A percentile compares a stretch with the other conserved stretches of the same genome.
These are phyloP conservation scores for Fusarium nanum DNA, from an alignment of 2,329 filamentous ascomycete genomes.

Conservation along the genomic window DNA sequence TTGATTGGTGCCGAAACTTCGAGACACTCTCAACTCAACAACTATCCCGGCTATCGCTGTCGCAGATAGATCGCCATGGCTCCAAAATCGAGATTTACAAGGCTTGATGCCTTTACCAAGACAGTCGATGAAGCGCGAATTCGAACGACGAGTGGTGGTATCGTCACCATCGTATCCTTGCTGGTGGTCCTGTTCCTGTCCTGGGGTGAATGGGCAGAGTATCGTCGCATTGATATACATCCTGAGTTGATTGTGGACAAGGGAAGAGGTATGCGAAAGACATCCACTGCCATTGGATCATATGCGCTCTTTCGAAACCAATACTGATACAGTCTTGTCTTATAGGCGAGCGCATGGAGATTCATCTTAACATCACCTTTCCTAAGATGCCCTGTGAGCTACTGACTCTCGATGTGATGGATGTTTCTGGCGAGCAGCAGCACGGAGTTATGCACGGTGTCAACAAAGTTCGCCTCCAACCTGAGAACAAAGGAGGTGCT, in stretches of 20 bases:
- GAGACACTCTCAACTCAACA: conserved; percentile 16
- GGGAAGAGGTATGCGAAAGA: conserved; percentile 76
- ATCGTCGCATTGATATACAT: conserved; percentile 84
- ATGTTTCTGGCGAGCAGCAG: conserved; percentile 97
- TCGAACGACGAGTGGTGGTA: conserved; percentile 92
- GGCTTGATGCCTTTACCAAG: conserved; percentile 98
- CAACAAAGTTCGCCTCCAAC: conserved; percentile 85
- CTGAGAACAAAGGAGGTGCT: conserved; percentile 77
- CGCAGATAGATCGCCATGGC: conserved; percentile 69
- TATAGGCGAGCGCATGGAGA: conserved; percentile 96
- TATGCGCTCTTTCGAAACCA: background rate
- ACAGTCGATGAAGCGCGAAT: conserved; percentile 98
- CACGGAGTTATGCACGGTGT: conserved; percentile 93
- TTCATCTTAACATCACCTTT: conserved; percentile 97
- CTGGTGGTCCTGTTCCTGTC: conserved; percentile 88
- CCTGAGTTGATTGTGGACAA: conserved; percentile 97
- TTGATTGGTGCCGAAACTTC: conserved; percentile 28
- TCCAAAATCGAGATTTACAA: conserved; percentile 91
- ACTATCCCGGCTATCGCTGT: conserved; percentile 11
- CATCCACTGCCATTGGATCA: background rate
- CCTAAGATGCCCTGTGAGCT: conserved; percentile 94
- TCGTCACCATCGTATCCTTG: conserved; percentile 92
- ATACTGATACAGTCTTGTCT: conserved; percentile 39
- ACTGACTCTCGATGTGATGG: conserved; percentile 97
- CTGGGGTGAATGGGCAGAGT: conserved; percentile 97